Evolutionary conservation across 2,329 filamentous ascomycete genomes (phyloP), one percentile per base, ranked within the genome.

Genomic region (Trichophyton equinum): DNA sequence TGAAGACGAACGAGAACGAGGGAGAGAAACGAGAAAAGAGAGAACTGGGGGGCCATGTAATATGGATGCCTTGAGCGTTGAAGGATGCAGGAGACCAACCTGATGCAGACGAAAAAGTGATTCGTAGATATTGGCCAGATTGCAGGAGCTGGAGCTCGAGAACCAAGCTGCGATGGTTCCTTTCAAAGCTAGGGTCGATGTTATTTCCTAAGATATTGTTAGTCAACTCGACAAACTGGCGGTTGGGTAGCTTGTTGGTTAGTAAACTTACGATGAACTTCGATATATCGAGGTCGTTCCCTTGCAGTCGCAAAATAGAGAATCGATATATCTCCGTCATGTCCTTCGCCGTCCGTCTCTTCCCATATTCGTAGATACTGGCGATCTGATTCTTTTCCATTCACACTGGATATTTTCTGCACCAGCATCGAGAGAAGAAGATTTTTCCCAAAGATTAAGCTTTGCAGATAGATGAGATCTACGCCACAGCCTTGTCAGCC

Each of bases 301-400:
- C 53, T 58, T 40, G 53, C 53, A 53, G 18, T 60, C 22, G 22
- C 57, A 63, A 64, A 51, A 60, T 58, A 38, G 49, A 56, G 2
- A 36, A 60, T 56, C 36, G 59, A 27, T 13, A 15, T 30, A 25
- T n/a, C 49, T 20, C 22, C 22, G 13, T 13, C 36, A 33, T 55
- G 15, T 15, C 18, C 46, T 0, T 46, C 49, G 2, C 59, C 59
- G 4, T 20, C 20, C 11, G 46, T 11, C 11, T 53, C 44, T 27
- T 30, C 44, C 64, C 61, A 65, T 2, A 65, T 20, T 3, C 64
- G 63, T 33, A 65, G 51, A 25, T 61, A 62, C 59, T 65, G 63
- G 44, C 62, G 53, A 27, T 65, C 64, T 11, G 63, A 62, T 9
- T 63, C 63, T 11, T 47, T 61, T 30, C 56, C 59, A 6, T 20